Conservation (phyloP, 768 basidiomycete species). For the Phylloporus scabripes region DNA sequence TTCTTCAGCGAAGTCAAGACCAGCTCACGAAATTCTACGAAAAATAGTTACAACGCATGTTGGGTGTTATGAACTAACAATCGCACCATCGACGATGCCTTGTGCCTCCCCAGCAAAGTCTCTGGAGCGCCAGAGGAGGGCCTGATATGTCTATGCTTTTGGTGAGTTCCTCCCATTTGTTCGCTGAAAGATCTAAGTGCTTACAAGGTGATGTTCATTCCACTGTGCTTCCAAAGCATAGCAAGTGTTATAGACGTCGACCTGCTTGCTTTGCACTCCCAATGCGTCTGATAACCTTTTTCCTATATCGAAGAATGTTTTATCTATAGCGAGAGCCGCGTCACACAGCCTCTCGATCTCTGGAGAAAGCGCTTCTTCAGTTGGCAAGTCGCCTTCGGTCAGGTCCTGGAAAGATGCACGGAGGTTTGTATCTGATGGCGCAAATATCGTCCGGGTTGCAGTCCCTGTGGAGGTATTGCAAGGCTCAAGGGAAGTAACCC, state of each 20-base stretch:
- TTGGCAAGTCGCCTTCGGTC: conserved; percentile 2
- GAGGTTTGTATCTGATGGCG: background rate
- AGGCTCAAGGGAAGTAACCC: background rate
- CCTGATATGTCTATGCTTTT: conserved; percentile 7
- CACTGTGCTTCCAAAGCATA: conserved; percentile 10
- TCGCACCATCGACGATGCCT: conserved; percentile 13
- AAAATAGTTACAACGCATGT: background rate
- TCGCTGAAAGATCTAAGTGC: background rate
- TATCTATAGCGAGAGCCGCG: conserved; percentile 16
- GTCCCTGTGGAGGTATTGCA: background rate
- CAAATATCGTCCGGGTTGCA: background rate
- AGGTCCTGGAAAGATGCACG: background rate
- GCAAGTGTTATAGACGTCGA: conserved; percentile 11
- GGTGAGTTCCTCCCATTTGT: background rate
- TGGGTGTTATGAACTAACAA: background rate
- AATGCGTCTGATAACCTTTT: conserved; percentile 5
- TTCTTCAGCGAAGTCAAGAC: conserved; percentile 14
- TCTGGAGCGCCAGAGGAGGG: conserved; percentile 18
- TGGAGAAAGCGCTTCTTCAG: conserved; percentile 9
- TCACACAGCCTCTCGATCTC: conserved; percentile 16
- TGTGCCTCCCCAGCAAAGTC: conserved; percentile 19
- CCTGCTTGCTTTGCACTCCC: conserved; percentile 4
- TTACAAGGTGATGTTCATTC: conserved; percentile 13
- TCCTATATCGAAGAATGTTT: conserved; percentile 13
- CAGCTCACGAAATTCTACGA: conserved; percentile 15